phyloP scores from a whole-genome alignment of 1,284 basidiomycete genomes.

The Sanghuangporus baumii region DNA sequence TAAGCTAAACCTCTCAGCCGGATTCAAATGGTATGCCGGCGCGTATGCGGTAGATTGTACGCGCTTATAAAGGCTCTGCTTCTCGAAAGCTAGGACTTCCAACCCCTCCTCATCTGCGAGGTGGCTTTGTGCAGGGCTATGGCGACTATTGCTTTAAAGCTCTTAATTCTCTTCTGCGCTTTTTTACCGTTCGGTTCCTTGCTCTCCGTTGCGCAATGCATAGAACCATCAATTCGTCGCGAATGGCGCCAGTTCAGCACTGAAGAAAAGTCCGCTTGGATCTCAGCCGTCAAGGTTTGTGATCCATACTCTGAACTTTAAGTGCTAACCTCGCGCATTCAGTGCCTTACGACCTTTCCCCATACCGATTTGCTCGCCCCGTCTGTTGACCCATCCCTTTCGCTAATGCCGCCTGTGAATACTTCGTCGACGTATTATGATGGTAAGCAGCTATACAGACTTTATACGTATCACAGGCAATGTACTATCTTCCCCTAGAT shows the following conservation, averaged over 20 bases:
- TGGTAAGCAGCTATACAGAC: slow-evolving; percentile 17
- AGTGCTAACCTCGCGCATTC: not conserved
- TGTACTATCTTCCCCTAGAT: slow-evolving; percentile 21
- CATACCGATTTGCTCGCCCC: slow-evolving; percentile 26
- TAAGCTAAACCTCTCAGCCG: not conserved
- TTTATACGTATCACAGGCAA: not conserved
- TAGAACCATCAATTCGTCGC: slow-evolving; percentile 22
- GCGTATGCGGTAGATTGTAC: not conserved
- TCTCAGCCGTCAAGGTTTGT: slow-evolving; percentile 21
- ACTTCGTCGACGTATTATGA: slow-evolving; percentile 31
- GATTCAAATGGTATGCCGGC: not conserved
- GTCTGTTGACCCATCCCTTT: slow-evolving; percentile 24
- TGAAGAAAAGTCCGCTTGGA: slow-evolving; percentile 22
- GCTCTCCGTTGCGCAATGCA: slow-evolving; percentile 13
- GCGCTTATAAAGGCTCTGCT: not conserved
- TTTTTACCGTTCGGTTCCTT: not conserved
- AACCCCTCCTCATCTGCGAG: not conserved
- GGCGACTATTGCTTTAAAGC: not conserved
- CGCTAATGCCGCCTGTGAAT: slow-evolving; percentile 28
- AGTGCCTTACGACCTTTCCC: slow-evolving; percentile 32
- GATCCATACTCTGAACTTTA: not conserved
- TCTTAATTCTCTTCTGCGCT: not conserved
- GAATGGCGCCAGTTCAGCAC: slow-evolving; percentile 25
- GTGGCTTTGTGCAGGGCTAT: not conserved
- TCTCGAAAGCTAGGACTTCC: not conserved